These are phyloP conservation scores for Daldinia grandis DNA, from an alignment of 495 filamentous ascomycete genomes.

Conservation along the genomic window DNA sequence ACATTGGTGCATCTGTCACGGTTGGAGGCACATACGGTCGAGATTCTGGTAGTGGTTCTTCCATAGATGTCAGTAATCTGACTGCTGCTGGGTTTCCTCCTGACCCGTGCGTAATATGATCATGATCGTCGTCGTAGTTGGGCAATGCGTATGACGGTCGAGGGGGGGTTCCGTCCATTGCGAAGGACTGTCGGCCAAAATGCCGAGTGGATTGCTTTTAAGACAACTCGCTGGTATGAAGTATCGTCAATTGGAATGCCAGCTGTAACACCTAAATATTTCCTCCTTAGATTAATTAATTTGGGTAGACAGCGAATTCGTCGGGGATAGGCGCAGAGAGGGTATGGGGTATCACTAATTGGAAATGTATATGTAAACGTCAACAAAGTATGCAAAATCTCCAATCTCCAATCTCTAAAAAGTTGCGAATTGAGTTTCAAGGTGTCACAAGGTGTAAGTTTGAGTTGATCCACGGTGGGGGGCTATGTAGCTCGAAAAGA, in stretches of 20 bases:
- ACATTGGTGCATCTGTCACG: constrained; percentile 21
- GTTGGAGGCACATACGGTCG: constrained; percentile 55
- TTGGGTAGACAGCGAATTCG: background rate
- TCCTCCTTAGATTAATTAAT: constrained; percentile 4
- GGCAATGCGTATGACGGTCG: constrained; percentile 57
- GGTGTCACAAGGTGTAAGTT: constrained; percentile 25
- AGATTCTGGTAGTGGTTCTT: constrained; percentile 49
- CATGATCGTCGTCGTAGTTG: constrained; percentile 58
- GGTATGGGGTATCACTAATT: constrained; percentile 12
- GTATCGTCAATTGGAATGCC: constrained; percentile 30
- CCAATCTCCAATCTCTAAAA: background rate
- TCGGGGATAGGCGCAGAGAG: constrained; percentile 9
- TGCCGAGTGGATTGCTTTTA: constrained; percentile 33
- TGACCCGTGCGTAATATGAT: constrained; percentile 48
- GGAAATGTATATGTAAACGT: background rate
- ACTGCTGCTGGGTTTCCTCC: constrained; percentile 51
- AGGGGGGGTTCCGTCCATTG: constrained; percentile 58
- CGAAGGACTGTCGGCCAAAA: constrained; percentile 40
- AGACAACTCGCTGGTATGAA: constrained; percentile 28
- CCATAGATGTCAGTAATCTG: constrained; percentile 63
- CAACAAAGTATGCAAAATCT: background rate
- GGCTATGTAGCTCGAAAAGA: constrained; percentile 15
- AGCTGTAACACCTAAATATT: background rate
- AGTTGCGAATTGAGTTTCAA: constrained; percentile 29
- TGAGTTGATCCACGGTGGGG: constrained; percentile 34